Percentiles rank a stretch among this genome's conserved stretches.
Evolutionary conservation across 768 basidiomycete genomes (phyloP).

Genomic region (Mrakia blollopis): DNA sequence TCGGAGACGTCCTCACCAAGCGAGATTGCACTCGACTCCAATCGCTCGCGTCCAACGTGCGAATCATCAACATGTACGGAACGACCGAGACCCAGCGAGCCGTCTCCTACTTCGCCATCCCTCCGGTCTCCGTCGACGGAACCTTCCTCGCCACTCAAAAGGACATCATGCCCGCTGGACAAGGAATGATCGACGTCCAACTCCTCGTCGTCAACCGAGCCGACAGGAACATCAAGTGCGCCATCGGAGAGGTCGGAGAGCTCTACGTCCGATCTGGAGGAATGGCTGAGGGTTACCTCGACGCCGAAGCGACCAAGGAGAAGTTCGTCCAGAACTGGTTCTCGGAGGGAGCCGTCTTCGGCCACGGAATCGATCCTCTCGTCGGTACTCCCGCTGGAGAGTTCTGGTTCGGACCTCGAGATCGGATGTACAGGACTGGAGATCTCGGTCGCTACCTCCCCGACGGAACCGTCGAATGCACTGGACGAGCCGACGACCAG

Average conservation of each 20-base stretch:
- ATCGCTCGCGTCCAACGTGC: slow-evolving; percentile 80
- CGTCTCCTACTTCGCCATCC: slow-evolving; percentile 93
- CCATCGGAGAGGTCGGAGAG: slow-evolving; percentile 94
- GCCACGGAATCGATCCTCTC: slow-evolving; percentile 63
- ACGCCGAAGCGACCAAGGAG: slow-evolving; percentile 70
- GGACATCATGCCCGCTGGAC: slow-evolving; percentile 94
- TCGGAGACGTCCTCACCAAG: slow-evolving; percentile 98
- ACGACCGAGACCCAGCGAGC: slow-evolving; percentile 99
- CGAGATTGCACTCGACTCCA: slow-evolving; percentile 94
- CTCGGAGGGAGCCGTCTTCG: slow-evolving; percentile 45
- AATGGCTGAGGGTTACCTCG: slow-evolving; percentile 89
- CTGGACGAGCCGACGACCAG: slow-evolving; percentile 94
- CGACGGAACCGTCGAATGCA: slow-evolving; percentile 90
- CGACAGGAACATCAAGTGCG: slow-evolving; percentile 78
- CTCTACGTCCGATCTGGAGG: slow-evolving; percentile 97
- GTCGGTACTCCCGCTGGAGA: slow-evolving; percentile 54
- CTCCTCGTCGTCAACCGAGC: slow-evolving; percentile 89
- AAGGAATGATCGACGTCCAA: slow-evolving; percentile 97
- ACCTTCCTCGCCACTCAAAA: slow-evolving; percentile 92
- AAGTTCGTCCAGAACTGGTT: slow-evolving; percentile 99
- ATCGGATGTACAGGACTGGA: slow-evolving; percentile 95
- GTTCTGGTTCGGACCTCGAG: slow-evolving; percentile 91
- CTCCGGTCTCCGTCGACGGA: slow-evolving; percentile 71
- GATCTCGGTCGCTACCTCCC: slow-evolving; percentile 93
- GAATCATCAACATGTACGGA: slow-evolving; percentile 99